Percentiles rank a stretch among this genome's conserved stretches.
Conservation (phyloP, 108 stramenopile genomes). For the Nitzschia inconspicua region DNA sequence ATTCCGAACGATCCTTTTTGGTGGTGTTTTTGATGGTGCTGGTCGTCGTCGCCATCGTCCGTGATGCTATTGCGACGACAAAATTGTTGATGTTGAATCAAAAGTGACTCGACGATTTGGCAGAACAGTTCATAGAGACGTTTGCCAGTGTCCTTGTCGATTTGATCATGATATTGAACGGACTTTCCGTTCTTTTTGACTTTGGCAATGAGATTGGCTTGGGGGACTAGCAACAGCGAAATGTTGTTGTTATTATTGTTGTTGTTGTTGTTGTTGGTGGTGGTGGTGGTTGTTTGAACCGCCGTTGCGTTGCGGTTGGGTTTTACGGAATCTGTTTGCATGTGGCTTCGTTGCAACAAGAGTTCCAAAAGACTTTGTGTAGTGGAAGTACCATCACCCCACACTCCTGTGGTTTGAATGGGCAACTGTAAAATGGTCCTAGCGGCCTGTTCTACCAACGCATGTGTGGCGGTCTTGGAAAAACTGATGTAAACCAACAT, state of each 20-base stretch:
- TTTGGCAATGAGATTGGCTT: conserved; percentile 66
- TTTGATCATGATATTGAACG: conserved; percentile 67
- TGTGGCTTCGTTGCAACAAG: neutral
- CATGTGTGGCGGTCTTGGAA: conserved; percentile 31
- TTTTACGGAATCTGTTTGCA: neutral
- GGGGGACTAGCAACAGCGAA: conserved; percentile 54
- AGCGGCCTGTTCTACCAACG: conserved; percentile 51
- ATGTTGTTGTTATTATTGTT: neutral
- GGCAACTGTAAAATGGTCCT: conserved; percentile 55
- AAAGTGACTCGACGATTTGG: conserved; percentile 18
- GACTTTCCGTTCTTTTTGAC: conserved; percentile 56
- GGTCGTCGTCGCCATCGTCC: neutral
- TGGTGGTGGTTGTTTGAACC: neutral
- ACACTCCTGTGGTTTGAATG: conserved; percentile 51
- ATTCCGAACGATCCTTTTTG: neutral
- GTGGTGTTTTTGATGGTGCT: conserved; percentile 10
- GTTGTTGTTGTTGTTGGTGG: neutral
- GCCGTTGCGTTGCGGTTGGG: neutral
- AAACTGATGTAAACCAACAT: conserved; percentile 61
- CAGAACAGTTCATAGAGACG: conserved; percentile 49
- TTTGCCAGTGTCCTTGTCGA: conserved; percentile 47
- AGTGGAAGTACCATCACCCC: conserved; percentile 47
- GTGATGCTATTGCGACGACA: neutral
- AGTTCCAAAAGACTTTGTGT: conserved; percentile 18
- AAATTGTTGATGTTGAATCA: conserved; percentile 33